Conservation (phyloP, 2,329 filamentous ascomycete species). For the Exutisphaerella laricina region DNA sequence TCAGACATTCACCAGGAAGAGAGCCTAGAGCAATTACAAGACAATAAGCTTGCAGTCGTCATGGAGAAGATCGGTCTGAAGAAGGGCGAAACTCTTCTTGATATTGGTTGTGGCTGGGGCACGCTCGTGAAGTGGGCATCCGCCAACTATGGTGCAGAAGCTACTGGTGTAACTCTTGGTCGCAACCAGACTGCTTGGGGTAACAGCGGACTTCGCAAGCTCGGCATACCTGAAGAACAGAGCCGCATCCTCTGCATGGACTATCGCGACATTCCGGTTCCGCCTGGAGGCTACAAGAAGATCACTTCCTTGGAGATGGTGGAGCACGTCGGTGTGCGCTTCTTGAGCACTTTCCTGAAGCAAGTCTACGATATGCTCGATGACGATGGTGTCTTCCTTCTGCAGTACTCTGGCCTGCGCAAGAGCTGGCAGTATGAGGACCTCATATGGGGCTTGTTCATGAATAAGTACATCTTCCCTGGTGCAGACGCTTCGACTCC, state of each 20-base stretch:
- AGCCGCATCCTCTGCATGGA: slow-evolving; percentile 92
- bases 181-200: slow-evolving; percentile 97
- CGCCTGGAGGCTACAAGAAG: slow-evolving; percentile 74
- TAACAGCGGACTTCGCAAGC: slow-evolving; percentile 78
- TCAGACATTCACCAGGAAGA: slow-evolving; percentile 83
- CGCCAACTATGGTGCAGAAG: slow-evolving; percentile 80
- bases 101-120: slow-evolving; percentile 97
- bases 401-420: slow-evolving; percentile 90
- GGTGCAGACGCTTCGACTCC: slow-evolving; percentile 94
- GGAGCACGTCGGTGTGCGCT: slow-evolving; percentile 93
- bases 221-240: slow-evolving; percentile 78
- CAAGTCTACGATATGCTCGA: slow-evolving; percentile 95
- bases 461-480: slow-evolving; percentile 99
- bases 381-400: slow-evolving; percentile 91
- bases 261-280: slow-evolving; percentile 87
- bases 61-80: slow-evolving; percentile 91
- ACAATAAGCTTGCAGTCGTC: slow-evolving; percentile 92
- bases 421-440: slow-evolving; percentile 98
- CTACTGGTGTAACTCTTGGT: slow-evolving; percentile 87
- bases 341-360: slow-evolving; percentile 72
- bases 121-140: slow-evolving; percentile 91
- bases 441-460: slow-evolving; percentile 95
- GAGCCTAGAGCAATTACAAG: slow-evolving; percentile 87
- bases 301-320: slow-evolving; percentile 98
- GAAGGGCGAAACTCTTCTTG: slow-evolving; percentile 75